Evolutionary conservation across 192 early-diverging fungal genomes (phyloP).

Genomic region (Lunasporangiospora selenospora): DNA sequence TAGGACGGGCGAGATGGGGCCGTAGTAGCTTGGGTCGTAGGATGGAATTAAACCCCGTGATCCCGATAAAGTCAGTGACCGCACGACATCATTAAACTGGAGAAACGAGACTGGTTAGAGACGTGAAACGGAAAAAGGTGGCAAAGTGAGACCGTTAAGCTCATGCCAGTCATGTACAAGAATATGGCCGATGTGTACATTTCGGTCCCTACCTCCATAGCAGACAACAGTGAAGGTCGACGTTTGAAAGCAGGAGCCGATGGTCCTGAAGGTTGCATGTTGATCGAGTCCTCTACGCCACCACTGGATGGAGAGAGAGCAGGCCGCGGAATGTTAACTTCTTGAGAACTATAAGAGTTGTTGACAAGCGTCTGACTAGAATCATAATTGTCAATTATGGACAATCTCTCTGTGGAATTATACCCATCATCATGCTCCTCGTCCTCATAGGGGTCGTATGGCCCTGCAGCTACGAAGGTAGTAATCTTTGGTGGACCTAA

Average conservation of each 20-base stretch:
- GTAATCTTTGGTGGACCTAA: slow-evolving; percentile 22
- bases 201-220: slow-evolving; percentile 53
- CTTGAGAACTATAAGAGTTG: slow-evolving; percentile 8
- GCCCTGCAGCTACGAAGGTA: slow-evolving; percentile 11
- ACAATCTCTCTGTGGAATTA: slow-evolving; percentile 25
- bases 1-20: slow-evolving; percentile 13
- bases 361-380: slow-evolving; percentile 26
- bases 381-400: slow-evolving; percentile 18
- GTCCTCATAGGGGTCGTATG: slow-evolving; percentile 41
- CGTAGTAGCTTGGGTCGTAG: slow-evolving; percentile 45
- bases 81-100: slow-evolving; percentile 44
- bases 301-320: slow-evolving; percentile 36
- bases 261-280: slow-evolving; percentile 26
- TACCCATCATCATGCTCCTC: slow-evolving; percentile 48
- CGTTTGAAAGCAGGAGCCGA: slow-evolving; percentile 7
- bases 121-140: slow-evolving; percentile 39
- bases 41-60: slow-evolving; percentile 21
- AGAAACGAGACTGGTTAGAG: slow-evolving; percentile 42
- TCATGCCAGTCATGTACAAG: not conserved
- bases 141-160: not conserved
- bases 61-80: slow-evolving; percentile 35
- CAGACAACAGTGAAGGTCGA: slow-evolving; percentile 60
- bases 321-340: slow-evolving; percentile 32
- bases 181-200: not conserved
- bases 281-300: slow-evolving; percentile 39